Evolutionary conservation across 2,329 filamentous ascomycete genomes (phyloP), one percentile per base, ranked within the genome.

Genomic region (Coniochaeta sp.): DNA sequence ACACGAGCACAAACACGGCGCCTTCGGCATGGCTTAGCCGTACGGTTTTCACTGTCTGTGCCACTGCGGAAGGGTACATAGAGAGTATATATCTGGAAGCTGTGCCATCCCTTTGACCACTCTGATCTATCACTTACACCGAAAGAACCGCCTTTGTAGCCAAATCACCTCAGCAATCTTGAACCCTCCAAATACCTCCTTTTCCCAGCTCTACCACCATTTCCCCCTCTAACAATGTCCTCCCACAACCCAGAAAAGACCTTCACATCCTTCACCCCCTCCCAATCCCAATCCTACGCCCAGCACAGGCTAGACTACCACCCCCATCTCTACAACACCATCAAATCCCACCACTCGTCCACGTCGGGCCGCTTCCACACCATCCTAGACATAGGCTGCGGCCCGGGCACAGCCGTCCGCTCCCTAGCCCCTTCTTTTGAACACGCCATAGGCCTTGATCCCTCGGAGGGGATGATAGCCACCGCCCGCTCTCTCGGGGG

Each of bases 321-420:
- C 42, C 57, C 65, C 0, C 58, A 57, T 6, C 63, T 83, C n/a
- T 80, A 78, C 63, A 54, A 74, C 3, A 57, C 59, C 33, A 67
- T 83, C 47, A 42, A 78, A 4, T 56, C 69, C 16, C 67, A 74
- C 50, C 80, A 83, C 57, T 62, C 58, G 1, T 64, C 69, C 1
- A 73, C 70, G 0, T 73, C 74, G 18, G 77, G 76, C 12, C 50
- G 67, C 12, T 57, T 75, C 13, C 59, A 65, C 27, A 66, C 63
- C 3, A 55, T 81, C 0, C 59, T 81, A 12, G 80, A 85, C 54
- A 63, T 83, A 6, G 81, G 81, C 28, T 82, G 78, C 58, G 79
- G 81, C 0, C 79, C 80, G 0, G 81, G 80, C 4, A 73, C 63
- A 12, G 76, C 73, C 0, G 70, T 69, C 0, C 69, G 72, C 2